Conservation (phyloP, 345 rosid species). For the Syzygium oleosum region DNA sequence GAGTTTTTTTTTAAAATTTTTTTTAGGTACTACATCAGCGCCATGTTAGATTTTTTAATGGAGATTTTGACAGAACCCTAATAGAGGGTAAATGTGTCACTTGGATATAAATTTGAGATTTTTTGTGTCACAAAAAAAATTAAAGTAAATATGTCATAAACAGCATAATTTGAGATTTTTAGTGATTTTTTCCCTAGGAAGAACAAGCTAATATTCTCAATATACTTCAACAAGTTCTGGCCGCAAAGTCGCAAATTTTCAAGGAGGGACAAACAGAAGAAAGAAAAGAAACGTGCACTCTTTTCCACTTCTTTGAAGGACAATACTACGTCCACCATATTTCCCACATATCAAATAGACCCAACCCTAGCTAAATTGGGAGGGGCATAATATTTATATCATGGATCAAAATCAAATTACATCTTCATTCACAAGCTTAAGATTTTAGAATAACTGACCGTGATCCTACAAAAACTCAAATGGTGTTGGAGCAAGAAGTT, state of each 20-base stretch:
- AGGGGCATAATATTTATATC: neutral
- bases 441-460: neutral
- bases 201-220: neutral
- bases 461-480: neutral
- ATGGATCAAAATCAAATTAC: neutral
- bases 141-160: too few relatives aligned
- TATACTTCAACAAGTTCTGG: neutral
- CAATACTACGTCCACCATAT: neutral
- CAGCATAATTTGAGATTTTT: too few relatives aligned
- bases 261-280: neutral
- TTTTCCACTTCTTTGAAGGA: neutral
- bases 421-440: fast-evolving
- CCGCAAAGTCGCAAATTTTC: neutral
- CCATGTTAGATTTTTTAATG: too few relatives aligned
- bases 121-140: too few relatives aligned
- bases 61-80: too few relatives aligned
- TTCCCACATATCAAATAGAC: neutral
- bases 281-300: neutral
- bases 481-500: neutral
- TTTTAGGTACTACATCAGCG: too few relatives aligned
- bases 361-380: neutral
- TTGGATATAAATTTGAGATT: too few relatives aligned
- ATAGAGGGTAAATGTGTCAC: too few relatives aligned
- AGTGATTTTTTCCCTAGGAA: too few relatives aligned
- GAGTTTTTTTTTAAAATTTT: too few relatives aligned